phyloP scores from a whole-genome alignment of 2,329 filamentous ascomycete genomes.

The Fusarium cyanostomum region DNA sequence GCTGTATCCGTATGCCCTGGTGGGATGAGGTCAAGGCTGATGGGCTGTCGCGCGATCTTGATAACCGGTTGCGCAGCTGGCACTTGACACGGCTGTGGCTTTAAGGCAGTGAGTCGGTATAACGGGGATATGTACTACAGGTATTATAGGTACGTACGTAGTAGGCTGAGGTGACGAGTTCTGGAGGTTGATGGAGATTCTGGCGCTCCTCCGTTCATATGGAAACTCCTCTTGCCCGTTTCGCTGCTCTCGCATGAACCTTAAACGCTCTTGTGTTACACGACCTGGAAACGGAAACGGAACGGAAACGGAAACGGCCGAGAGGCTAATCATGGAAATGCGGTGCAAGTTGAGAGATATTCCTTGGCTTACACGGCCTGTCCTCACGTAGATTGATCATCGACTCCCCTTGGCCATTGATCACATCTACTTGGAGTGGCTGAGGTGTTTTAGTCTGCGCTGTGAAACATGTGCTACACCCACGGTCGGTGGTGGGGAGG shows the following conservation, averaged over 20 bases:
- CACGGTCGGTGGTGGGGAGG: slow-evolving; percentile 24
- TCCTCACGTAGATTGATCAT: slow-evolving; percentile 16
- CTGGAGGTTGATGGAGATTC: too few species aligned
- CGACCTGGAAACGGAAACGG: not conserved
- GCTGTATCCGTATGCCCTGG: slow-evolving; percentile 6
- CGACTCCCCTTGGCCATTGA: not conserved
- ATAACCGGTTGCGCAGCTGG: not conserved
- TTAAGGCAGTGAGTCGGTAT: not conserved
- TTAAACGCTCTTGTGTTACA: slow-evolving; percentile 15
- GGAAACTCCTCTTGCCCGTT: slow-evolving; percentile 12
- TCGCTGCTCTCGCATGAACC: slow-evolving; percentile 25
- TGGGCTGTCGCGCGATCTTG: slow-evolving; percentile 2
- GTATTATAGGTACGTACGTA: too few species aligned
- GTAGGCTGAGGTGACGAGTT: too few species aligned
- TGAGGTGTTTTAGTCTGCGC: slow-evolving; percentile 2
- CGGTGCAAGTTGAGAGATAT: not conserved
- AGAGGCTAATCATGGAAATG: not conserved
- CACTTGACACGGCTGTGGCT: not conserved
- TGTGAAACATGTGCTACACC: slow-evolving; percentile 40
- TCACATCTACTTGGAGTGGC: slow-evolving; percentile 10
- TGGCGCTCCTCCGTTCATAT: slow-evolving; percentile 12
- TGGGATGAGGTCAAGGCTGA: slow-evolving; percentile 8
- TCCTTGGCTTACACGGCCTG: not conserved
- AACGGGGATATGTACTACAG: too few species aligned
- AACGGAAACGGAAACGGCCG: not conserved